Evolutionary conservation across 75 land plant species (phyloP), one percentile per base, ranked within the genome.

Genomic region (Ceratopteris richardii): DNA sequence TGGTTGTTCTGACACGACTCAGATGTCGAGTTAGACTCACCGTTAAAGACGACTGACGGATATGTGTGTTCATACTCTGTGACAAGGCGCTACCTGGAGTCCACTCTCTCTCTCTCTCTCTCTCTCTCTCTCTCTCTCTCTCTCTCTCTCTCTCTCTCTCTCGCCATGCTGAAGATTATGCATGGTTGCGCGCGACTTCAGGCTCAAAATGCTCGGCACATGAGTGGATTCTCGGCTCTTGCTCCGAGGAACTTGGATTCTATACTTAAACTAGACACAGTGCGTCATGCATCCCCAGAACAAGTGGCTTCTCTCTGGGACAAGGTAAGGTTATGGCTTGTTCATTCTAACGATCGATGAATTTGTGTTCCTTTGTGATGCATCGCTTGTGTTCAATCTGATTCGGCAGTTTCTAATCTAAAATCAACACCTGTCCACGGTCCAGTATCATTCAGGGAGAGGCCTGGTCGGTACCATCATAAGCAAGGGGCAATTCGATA

Each of bases 381-480:
- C 14, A 14, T 9, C 42, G 9, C 9, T 14, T 40, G 9, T 40
- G 42, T 40, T 40, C 13, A 10, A 40, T 40, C 42, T 40, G 42
- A 14, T 10, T 40, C 42, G 9, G 42, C 14, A 40, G 9, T 9
- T 40, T 40, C 14, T 40, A 10, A 40, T 40, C 42, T 40, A 9
- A 40, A 40, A 40, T 40, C 14, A 10, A 40, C 14, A 14, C 13
- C 9, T 40, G 42, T 40, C 42, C 42, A 40, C 42, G 44, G 28
- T 44, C 25, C 74, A 93, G 98, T 81, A 72, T 75, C 90, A 88
- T 56, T 58, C 86, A 65, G 98, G 98, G 57, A 82, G 98, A 80
- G 98, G 98, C 17, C 87, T 85, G 60, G 78, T 93, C 39, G 77
- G 95, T 46, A 64, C 74, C 7, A 66, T 79, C 57, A 80, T 93